These are phyloP conservation scores for Gossypium davidsonii DNA, from an alignment of 441 rosid species.

Conservation along the genomic window DNA sequence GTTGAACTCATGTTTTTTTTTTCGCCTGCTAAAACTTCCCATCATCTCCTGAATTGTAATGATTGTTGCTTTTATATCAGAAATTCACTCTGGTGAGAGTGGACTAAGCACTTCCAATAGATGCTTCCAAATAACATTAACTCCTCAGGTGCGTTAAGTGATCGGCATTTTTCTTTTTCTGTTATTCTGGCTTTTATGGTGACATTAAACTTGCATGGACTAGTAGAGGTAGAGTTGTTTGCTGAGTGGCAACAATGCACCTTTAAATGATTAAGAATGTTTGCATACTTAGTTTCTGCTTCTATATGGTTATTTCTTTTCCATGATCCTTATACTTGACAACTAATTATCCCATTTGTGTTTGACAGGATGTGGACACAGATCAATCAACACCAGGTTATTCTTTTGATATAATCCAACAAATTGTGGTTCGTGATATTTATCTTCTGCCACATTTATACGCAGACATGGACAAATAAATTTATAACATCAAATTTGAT, in stretches of 20 bases:
- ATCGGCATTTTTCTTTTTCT: background rate
- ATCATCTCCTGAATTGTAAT: conserved; percentile 7
- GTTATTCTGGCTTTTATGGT: background rate
- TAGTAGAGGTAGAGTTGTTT: background rate
- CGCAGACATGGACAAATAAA: background rate
- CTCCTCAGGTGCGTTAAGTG: conserved; percentile 52
- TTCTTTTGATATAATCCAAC: conserved; percentile 11
- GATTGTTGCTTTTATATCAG: conserved; percentile 30
- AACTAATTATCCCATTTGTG: conserved; percentile 3
- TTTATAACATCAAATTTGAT: background rate
- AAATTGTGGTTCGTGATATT: background rate
- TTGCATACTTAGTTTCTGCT: background rate
- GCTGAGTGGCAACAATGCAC: background rate
- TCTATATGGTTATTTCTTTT: background rate
- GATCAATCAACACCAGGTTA: conserved; percentile 58
- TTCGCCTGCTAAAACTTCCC: conserved; percentile 11
- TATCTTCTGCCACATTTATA: background rate
- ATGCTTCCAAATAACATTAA: conserved; percentile 67
- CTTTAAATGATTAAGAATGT: background rate
- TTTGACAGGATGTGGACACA: conserved; percentile 47
- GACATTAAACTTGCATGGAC: background rate
- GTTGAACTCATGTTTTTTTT: conserved; percentile 6
- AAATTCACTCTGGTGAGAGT: conserved; percentile 82
- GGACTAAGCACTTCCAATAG: conserved; percentile 74
- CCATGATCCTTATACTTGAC: background rate